Base-by-base conservation (phyloP, 305 asterid genomes). In the Solanum hybrid region DNA sequence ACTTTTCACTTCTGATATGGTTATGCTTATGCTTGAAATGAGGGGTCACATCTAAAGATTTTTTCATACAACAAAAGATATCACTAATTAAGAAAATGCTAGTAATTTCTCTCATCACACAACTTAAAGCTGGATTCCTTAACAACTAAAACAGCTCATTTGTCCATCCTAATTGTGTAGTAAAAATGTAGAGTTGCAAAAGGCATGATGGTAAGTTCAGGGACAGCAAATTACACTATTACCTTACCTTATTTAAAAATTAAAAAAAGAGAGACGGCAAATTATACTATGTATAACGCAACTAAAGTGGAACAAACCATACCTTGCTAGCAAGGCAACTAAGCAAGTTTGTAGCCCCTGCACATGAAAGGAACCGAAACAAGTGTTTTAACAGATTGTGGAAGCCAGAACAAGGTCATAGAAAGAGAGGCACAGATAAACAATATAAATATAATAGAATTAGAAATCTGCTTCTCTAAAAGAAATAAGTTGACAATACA, bases 341-440 rank as follows among this genome's bases (percentile, higher is more conserved):
- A 96, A 91, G 94, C 99, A 97, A 89, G 99, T 95, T 90, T 94
- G 98, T 93, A 96, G 90, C 36, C 99, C 98, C 99, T 97, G 98
- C 87, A 84, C 75, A 31, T 51, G 87, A 84, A 82, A 84, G 87
- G 36, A 84, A 46, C 29, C 29, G 0, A 84, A 80, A 29, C 29
- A 51, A 31, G 16, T 40, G 14, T n/a, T 18, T 84, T 29, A 84
- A 84, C 75, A 51, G 29, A 84, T 84, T 51, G 87, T 18, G 40
- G 39, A 82, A 84, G 40, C 75, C 12, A 84, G 40, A 31, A 29
- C 29, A 84, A 29, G 87, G 29, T 51, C 87, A 84, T 29, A 84
- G 10, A 84, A 84, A 29, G 40, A 84, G 87, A 31, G 22, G 11
- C 6, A 51, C 16, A 51, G 75, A 46, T 11, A 51, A 31, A 84